Percentiles rank a stretch among this genome's conserved stretches.
phyloP scores from a whole-genome alignment of 441 rosid species.

The Syzygium malaccense region DNA sequence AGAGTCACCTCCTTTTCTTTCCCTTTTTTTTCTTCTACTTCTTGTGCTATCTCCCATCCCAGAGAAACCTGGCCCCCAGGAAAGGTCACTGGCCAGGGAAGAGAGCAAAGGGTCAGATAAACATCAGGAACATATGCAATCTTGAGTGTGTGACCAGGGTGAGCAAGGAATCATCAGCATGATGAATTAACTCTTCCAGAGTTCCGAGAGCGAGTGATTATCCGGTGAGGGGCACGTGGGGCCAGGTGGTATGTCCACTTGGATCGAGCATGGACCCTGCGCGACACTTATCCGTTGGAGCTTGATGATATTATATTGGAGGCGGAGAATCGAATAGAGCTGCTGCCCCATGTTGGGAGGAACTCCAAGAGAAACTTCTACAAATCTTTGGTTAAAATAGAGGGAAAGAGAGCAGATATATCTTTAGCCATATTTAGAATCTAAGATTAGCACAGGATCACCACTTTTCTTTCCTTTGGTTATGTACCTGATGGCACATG shows the following conservation, averaged over 20 bases:
- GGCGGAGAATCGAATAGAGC: conserved; percentile 2
- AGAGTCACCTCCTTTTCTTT: background rate
- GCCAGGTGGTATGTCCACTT: background rate
- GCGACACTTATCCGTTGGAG: conserved; percentile 37
- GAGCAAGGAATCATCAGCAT: background rate
- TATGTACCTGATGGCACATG: conserved; percentile 24
- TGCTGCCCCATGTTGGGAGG: background rate
- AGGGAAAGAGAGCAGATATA: background rate
- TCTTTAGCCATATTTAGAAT: background rate
- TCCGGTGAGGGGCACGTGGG: background rate
- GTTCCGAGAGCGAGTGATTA: background rate
- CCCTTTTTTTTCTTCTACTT: background rate
- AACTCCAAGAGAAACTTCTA: conserved; percentile 5
- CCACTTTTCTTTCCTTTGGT: background rate
- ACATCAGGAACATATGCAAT: background rate
- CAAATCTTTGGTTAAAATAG: conserved; percentile 5
- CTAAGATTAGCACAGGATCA: background rate
- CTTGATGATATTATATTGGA: conserved; percentile 2
- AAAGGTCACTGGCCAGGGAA: background rate
- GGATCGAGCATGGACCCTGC: conserved; percentile 27
- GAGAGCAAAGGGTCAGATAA: background rate
- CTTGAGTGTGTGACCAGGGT: background rate
- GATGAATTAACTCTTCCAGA: background rate
- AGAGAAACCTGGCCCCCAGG: background rate
- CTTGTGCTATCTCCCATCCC: background rate